These are phyloP conservation scores for Neoscytalidium dimidiatum DNA, from an alignment of 2,329 filamentous ascomycete species.

Conservation along the genomic window DNA sequence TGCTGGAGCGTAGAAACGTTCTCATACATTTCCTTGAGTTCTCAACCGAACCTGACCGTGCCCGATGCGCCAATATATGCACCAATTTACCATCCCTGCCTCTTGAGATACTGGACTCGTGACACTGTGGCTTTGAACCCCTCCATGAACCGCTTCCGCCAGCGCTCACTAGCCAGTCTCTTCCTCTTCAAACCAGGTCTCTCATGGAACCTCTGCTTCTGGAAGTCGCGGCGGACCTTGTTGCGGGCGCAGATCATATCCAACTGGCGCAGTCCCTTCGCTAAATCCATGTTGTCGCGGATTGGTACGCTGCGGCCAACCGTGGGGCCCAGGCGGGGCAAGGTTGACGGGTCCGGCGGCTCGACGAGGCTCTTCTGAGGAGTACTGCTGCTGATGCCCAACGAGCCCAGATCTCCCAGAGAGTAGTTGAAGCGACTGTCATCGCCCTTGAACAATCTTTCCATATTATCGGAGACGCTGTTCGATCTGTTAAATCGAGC, in stretches of 20 bases:
- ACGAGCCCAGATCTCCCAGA: not conserved
- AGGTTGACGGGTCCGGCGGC: constrained; percentile 21
- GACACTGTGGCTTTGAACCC: constrained; percentile 67
- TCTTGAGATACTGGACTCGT: constrained; percentile 69
- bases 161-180: constrained; percentile 68
- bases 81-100: constrained; percentile 70
- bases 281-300: constrained; percentile 31
- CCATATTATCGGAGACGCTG: not conserved
- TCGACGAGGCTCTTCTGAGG: not conserved
- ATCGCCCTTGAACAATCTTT: not conserved
- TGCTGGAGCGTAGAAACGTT: not conserved
- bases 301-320: constrained; percentile 38
- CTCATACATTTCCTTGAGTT: not conserved
- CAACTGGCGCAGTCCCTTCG: constrained; percentile 48
- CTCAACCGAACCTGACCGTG: not conserved
- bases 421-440: not conserved
- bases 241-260: constrained; percentile 53
- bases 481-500: not conserved
- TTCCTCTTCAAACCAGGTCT: constrained; percentile 75
- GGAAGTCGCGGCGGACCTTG: constrained; percentile 57
- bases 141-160: constrained; percentile 67
- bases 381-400: not conserved
- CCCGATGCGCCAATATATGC: not conserved
- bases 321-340: constrained; percentile 32
- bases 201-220: constrained; percentile 71